Conservation (phyloP, 2,329 filamentous ascomycete species). For the Xylariales sp. region DNA sequence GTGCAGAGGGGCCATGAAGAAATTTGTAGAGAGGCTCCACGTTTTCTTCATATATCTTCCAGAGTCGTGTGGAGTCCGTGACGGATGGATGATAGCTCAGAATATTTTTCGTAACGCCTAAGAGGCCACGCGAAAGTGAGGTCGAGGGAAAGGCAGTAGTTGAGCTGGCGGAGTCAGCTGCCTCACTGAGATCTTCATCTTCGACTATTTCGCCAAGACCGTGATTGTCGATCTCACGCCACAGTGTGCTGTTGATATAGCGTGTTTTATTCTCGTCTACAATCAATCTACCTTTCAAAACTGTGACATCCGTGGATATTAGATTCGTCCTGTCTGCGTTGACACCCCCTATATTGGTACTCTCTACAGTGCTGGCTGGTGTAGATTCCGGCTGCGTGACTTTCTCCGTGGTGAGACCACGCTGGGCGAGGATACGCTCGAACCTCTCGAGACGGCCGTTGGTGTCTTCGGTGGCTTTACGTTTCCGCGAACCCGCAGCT, state of each 20-base stretch:
- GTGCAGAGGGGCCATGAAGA: constrained; percentile 19
- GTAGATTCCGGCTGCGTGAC: not conserved
- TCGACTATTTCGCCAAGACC: not conserved
- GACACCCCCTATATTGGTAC: too few species aligned
- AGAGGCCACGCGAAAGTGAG: not conserved
- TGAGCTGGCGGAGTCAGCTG: not conserved
- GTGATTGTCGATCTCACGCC: too few species aligned
- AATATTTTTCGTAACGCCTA: not conserved
- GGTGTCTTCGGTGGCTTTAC: not conserved
- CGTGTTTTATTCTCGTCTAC: not conserved
- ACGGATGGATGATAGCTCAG: not conserved
- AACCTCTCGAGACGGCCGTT: not conserved
- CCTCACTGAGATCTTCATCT: not conserved
- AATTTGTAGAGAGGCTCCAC: constrained; percentile 20
- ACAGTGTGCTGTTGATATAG: not conserved
- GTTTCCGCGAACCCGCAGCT: not conserved
- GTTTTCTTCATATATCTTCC: constrained; percentile 18
- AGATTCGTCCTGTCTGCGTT: too few species aligned
- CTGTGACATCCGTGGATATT: not conserved
- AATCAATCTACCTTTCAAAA: not conserved
- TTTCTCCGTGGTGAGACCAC: not conserved
- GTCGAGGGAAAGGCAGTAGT: not conserved
- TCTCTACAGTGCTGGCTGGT: too few species aligned
- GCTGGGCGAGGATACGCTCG: not conserved
- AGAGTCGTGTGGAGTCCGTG: constrained; percentile 16